Base-by-base conservation (phyloP, 495 filamentous ascomycete species). In the Sphaerosporella brunnea region DNA sequence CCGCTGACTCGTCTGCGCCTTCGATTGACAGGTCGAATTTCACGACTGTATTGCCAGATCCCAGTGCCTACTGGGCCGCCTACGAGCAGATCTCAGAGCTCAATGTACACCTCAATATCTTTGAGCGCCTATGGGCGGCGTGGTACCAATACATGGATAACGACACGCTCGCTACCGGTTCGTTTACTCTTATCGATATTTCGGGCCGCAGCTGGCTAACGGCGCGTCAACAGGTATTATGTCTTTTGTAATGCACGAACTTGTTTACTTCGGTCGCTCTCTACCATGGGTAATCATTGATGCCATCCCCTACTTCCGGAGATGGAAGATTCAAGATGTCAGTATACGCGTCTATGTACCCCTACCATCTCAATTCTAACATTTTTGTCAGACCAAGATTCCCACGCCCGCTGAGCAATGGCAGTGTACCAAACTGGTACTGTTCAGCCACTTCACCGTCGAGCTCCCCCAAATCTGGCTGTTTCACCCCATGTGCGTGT, bases 91-190 rank as follows among this genome's bases (percentile, higher is more conserved):
- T 95, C 45, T 77, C 79, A 46, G 79, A 82, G 54, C 80, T 83
- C 70, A 92, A 90, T 72, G 69, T 92, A 41, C 74, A 88, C 38
- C 72, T 96, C 40, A 94, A 90, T 64, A 65, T 82, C 41, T 68
- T 77, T 54, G 88, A 96, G 68, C 72, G 76, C 42, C 65, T 92
- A 43, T 96, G 88, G 88, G 81, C 83, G 20, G 84, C 88, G 61
- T 83, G 88, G 88, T 96, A 96, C 63, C 75, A 86, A n/a, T 96
- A 79, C 75, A 93, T 96, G 84, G 82, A 87, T 58, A 95, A 96
- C 58, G 88, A 96, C 71, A 77, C 80, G 38, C 78, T 96, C 28
- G 88, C 88, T 41, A 96, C 88, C 11, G 88, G 56, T 47, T 46
- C 26, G 43, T 24, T 13, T n/a, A n/a, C n/a, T n/a, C n/a, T n/a